A percentile compares a stretch with the other conserved stretches of the same genome.
phyloP scores from a whole-genome alignment of 345 rosid genomes.

The Noccaea caerulescens region DNA sequence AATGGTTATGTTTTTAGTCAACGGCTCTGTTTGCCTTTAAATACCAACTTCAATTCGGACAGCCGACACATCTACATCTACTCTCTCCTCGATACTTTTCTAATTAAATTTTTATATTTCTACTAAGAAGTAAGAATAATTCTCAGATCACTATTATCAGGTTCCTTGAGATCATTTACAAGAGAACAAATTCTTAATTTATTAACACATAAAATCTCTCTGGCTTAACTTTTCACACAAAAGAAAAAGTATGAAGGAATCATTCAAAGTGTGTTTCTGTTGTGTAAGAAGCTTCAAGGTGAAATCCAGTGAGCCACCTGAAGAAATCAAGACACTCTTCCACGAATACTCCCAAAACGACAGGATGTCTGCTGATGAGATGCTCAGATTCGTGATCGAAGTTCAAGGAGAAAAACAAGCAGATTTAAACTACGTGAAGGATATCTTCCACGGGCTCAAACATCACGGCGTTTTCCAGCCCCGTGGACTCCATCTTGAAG shows the following conservation, averaged over 20 bases:
- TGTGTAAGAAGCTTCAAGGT: slow-evolving; percentile 77
- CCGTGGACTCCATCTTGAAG: slow-evolving; percentile 61
- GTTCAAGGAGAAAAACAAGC: slow-evolving; percentile 61
- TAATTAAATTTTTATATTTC: background rate
- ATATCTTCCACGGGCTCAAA: slow-evolving; percentile 48
- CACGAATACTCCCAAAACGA: slow-evolving; percentile 52
- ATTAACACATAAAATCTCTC: background rate
- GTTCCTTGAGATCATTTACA: background rate
- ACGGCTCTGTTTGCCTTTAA: slow-evolving; percentile 19
- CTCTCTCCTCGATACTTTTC: background rate
- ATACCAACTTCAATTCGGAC: slow-evolving; percentile 19
- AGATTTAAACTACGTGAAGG: slow-evolving; percentile 57
- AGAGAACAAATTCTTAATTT: background rate
- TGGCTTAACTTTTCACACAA: background rate
- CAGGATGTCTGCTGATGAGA: slow-evolving; percentile 54
- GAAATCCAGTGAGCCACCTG: slow-evolving; percentile 71
- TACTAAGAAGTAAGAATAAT: background rate
- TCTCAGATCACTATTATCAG: slow-evolving; percentile 6
- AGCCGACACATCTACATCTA: slow-evolving; percentile 28
- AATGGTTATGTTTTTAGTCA: background rate
- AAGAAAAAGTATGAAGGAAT: slow-evolving; percentile 25
- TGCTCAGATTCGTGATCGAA: slow-evolving; percentile 61
- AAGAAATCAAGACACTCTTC: slow-evolving; percentile 64
- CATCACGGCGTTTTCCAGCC: slow-evolving; percentile 44
- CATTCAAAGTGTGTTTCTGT: slow-evolving; percentile 46